Conservation (phyloP, 2,329 filamentous ascomycete genomes). For the Aspergillus fumigatus region DNA sequence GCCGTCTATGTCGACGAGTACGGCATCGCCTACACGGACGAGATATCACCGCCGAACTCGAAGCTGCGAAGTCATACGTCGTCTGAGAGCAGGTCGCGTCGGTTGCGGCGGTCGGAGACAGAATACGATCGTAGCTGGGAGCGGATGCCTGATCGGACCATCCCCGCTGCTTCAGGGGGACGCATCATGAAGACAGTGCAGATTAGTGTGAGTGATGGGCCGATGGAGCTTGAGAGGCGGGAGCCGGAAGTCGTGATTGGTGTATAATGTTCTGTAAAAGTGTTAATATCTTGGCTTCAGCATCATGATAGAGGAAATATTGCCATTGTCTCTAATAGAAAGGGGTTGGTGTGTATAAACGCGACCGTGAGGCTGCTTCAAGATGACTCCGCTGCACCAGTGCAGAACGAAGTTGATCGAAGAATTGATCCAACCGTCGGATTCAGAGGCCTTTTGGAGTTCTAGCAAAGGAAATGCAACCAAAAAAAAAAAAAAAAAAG, state of each 20-base stretch:
- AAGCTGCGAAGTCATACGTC: conserved; percentile 4
- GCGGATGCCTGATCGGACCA: background rate
- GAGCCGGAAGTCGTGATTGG: background rate
- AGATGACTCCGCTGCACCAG: no score
- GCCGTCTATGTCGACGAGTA: conserved; percentile 28
- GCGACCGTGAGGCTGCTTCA: no score
- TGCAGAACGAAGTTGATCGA: no score
- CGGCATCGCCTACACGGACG: conserved; percentile 21
- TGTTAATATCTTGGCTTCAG: background rate
- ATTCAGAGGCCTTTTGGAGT: no score
- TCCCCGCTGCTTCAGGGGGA: background rate
- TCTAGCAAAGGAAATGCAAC: no score
- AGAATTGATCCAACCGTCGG: no score
- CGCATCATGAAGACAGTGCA: conserved; percentile 1
- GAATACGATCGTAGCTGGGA: background rate
- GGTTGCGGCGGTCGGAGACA: background rate
- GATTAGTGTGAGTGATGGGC: background rate
- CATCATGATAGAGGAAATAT: background rate
- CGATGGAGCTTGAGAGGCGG: background rate
- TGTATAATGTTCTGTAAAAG: background rate
- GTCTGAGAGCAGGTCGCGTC: background rate
- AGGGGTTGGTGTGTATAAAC: no score
- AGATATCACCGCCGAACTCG: conserved; percentile 1
- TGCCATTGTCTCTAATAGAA: no score
- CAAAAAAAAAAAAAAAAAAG: no score